These are phyloP conservation scores for Chrysoporthe deuterocubensis DNA, from an alignment of 2,329 filamentous ascomycete species.

Conservation along the genomic window DNA sequence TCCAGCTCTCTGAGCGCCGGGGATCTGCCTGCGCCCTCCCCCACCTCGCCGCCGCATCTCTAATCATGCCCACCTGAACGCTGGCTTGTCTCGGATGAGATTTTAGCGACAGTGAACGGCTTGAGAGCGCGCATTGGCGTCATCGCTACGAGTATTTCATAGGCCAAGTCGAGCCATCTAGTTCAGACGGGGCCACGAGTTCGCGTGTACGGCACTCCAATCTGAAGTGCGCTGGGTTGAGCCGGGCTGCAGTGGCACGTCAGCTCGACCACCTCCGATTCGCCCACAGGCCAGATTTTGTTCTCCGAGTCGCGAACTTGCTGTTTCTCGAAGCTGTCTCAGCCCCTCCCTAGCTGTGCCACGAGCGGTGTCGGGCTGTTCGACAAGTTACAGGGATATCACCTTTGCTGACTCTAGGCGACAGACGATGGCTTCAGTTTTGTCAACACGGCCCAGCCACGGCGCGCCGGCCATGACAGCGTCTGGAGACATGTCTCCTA, in stretches of 20 bases:
- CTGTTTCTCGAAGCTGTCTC: conserved; percentile 18
- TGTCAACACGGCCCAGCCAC: conserved; percentile 45
- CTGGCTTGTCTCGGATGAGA: conserved; percentile 6
- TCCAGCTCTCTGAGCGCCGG: not conserved
- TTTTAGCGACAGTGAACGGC: not conserved
- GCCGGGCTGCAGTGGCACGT: conserved; percentile 26
- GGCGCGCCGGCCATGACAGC: conserved; percentile 44
- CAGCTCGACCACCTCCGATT: conserved; percentile 24
- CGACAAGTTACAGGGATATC: conserved; percentile 9
- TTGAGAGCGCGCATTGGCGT: conserved; percentile 16
- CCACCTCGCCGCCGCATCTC: not conserved
- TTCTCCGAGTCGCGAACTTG: conserved; percentile 14
- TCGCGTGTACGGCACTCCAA: conserved; percentile 6
- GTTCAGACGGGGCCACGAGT: not conserved
- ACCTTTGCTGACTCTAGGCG: conserved; percentile 25
- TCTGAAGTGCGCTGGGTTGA: conserved; percentile 12
- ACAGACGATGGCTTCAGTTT: conserved; percentile 47
- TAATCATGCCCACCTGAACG: conserved; percentile 22
- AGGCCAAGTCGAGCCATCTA: not conserved
- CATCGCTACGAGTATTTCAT: not conserved
- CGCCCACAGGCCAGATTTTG: conserved; percentile 17
- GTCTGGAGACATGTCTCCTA: conserved; percentile 47
- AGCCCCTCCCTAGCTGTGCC: conserved; percentile 21
- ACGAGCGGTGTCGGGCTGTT: conserved; percentile 11
- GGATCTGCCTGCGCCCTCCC: not conserved